phyloP scores from a whole-genome alignment of 2,329 filamentous ascomycete genomes.

The Exophiala alcalophila region DNA sequence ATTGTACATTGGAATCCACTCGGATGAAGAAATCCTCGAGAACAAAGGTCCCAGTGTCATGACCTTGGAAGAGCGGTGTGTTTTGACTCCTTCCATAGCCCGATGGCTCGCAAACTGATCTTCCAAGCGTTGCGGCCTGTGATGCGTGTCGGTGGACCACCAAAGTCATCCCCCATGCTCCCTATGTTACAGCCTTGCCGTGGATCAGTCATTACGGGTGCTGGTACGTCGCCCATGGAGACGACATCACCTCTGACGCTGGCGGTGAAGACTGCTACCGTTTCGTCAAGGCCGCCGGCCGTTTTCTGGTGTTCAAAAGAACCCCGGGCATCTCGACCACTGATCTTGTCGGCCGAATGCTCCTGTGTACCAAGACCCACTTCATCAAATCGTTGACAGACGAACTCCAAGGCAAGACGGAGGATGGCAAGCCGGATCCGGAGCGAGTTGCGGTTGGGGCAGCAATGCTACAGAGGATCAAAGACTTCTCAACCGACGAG shows the following conservation, averaged over 20 bases:
- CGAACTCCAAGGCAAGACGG: slow-evolving; percentile 66
- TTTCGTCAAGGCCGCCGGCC: slow-evolving; percentile 87
- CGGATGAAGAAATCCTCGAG: slow-evolving; percentile 88
- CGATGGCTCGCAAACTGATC: slow-evolving; percentile 7
- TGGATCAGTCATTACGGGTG: slow-evolving; percentile 97
- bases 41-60: slow-evolving; percentile 99
- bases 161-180: slow-evolving; percentile 74
- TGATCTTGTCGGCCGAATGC: slow-evolving; percentile 95
- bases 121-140: slow-evolving; percentile 71
- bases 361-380: slow-evolving; percentile 90
- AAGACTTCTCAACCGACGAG: slow-evolving; percentile 83
- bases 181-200: slow-evolving; percentile 88
- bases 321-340: slow-evolving; percentile 97
- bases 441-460: slow-evolving; percentile 63
- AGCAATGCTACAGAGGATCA: slow-evolving; percentile 73
- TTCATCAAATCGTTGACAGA: slow-evolving; percentile 79
- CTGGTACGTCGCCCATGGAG: slow-evolving; percentile 91
- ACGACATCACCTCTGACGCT: slow-evolving; percentile 94
- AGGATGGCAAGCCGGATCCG: slow-evolving; percentile 65
- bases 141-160: slow-evolving; percentile 96
- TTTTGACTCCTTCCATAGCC: slow-evolving; percentile 25
- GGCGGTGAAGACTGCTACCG: slow-evolving; percentile 95
- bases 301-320: slow-evolving; percentile 95
- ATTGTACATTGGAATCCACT: slow-evolving; percentile 89
- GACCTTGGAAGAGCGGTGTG: slow-evolving; percentile 78